Percentiles rank a stretch among this genome's conserved stretches.
These are phyloP conservation scores for Hypoxylon lenormandii DNA, from an alignment of 495 filamentous ascomycete genomes.

Conservation along the genomic window DNA sequence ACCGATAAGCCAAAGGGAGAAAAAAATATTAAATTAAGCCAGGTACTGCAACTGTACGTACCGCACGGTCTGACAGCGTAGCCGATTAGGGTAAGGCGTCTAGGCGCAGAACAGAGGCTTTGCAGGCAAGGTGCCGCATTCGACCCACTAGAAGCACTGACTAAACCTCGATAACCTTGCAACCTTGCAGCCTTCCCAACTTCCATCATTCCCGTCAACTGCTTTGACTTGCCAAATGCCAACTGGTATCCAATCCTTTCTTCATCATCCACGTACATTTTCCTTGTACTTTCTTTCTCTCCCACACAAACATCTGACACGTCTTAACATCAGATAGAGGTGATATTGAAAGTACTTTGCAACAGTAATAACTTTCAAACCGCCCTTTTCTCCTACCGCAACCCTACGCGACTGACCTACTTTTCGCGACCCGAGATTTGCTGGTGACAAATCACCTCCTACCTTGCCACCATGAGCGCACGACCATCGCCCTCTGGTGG, in stretches of 20 bases:
- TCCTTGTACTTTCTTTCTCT: neutral
- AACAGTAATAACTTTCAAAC: no score
- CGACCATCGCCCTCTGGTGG: constrained; percentile 68
- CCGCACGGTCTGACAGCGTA: no score
- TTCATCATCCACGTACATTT: neutral
- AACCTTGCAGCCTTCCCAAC: constrained; percentile 15
- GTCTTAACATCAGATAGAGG: neutral
- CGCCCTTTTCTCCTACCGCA: no score
- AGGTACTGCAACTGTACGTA: no score
- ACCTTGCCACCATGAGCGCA: constrained; percentile 57
- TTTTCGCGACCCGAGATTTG: no score
- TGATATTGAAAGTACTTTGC: no score
- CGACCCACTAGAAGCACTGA: constrained; percentile 9
- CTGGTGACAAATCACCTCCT: neutral
- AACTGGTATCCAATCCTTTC: neutral
- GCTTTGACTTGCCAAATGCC: neutral
- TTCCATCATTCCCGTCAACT: constrained; percentile 21
- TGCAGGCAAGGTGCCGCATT: no score
- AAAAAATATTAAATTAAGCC: no score
- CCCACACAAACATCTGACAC: neutral
- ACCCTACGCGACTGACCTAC: no score
- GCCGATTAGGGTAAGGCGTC: no score
- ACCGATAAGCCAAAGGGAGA: no score
- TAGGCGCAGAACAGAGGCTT: no score
- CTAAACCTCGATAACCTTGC: constrained; percentile 6